Conservation (phyloP, 1,284 basidiomycete species). For the Mycosarcoma mackinlayi region DNA sequence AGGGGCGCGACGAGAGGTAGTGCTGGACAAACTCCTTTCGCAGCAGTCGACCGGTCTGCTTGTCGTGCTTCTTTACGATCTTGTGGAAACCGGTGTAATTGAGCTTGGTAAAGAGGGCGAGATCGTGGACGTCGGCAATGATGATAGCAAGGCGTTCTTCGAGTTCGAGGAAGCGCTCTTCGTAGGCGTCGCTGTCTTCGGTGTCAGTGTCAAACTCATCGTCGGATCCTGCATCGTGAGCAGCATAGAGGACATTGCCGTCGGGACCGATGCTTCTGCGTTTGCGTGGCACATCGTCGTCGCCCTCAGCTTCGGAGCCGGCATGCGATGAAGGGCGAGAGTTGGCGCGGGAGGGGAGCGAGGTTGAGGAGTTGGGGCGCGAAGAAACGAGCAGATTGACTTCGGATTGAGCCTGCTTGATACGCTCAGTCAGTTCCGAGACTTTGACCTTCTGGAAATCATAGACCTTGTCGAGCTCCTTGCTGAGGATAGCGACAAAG, state of each 20-base stretch:
- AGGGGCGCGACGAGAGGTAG: constrained; percentile 92
- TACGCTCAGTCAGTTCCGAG: constrained; percentile 63
- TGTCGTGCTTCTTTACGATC: constrained; percentile 95
- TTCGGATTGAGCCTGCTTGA: constrained; percentile 66
- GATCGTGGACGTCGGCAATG: constrained; percentile 97
- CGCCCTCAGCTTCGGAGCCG: constrained; percentile 39
- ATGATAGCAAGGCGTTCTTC: constrained; percentile 96
- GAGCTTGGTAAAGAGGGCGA: constrained; percentile 90
- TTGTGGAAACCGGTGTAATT: constrained; percentile 97
- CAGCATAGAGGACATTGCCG: constrained; percentile 70
- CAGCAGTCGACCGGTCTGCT: constrained; percentile 74
- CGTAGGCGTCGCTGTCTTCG: constrained; percentile 79
- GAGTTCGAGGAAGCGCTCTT: constrained; percentile 86
- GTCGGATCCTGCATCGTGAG: constrained; percentile 71
- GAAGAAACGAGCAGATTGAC: constrained; percentile 65
- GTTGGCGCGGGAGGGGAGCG: constrained; percentile 48
- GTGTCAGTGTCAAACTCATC: constrained; percentile 74
- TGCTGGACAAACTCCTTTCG: constrained; percentile 80
- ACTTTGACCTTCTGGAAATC: constrained; percentile 90
- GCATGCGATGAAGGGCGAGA: constrained; percentile 29
- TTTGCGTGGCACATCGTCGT: constrained; percentile 19
- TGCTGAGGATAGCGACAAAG: constrained; percentile 73
- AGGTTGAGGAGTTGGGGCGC: constrained; percentile 52
- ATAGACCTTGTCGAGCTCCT: constrained; percentile 94
- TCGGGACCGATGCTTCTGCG: constrained; percentile 67